Evolutionary conservation across 2,329 filamentous ascomycete genomes (phyloP), one percentile per base, ranked within the genome.

Genomic region (Camillea tinctor): DNA sequence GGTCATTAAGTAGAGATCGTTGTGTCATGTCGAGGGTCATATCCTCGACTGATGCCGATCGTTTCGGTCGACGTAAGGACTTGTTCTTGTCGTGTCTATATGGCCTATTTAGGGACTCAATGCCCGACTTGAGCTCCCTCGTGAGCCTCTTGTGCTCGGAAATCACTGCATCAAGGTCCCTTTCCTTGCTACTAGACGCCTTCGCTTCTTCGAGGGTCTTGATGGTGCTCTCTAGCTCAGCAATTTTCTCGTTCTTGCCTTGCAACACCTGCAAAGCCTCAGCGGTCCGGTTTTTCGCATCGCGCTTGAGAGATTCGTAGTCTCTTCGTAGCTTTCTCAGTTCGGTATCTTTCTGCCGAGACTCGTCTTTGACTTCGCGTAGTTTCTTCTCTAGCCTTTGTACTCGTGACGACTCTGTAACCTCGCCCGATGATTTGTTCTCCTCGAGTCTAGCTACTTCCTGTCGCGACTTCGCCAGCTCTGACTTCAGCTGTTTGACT

Each of bases 201-300:
- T 66, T 60, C 9, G 64, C 65, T 11, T 62, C 67, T 67, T 81
- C 82, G 2, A 86, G 72, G 0, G 72, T 72, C 60, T 76, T 77
- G 48, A 86, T 71, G 64, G 84, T 81, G 64, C 80, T 82, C 71
- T 83, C 84, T 7, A 88, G 77, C 50, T 82, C 78, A 8, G 79
- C 74, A 60, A 87, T 85, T 71, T 84, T 84, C 48, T 79, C 76
- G 60, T 87, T 84, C 58, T 85, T 84, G 63, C 80, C 81, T 56
- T 82, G 78, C 51, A 88, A 65, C 2, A 87, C 82, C 17, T 80
- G 77, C 65, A 82, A 80, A 3, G 82, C 83, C 60, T 88, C 84
- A 8, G 76, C 74, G n/a, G 84, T 81, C 44, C 80, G 80, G 5
- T 77, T 71, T 61, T 86, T 82, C 19, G 82, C 80, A 52, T 84